Conservation (phyloP, 345 rosid genomes). For the Eucalyptus pumila region DNA sequence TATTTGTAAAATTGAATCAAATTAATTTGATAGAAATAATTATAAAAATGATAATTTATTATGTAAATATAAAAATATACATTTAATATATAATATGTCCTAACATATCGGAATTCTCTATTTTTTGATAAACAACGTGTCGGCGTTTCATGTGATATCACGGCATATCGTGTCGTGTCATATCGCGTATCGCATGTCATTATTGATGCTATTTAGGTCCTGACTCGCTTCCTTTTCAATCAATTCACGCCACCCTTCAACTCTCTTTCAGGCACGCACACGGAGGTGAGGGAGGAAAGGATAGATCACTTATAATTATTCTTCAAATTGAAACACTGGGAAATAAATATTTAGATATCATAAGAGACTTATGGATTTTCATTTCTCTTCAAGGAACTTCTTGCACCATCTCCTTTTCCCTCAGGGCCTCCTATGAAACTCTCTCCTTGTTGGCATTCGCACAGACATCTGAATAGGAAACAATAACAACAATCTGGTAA, state of each 20-base stretch:
- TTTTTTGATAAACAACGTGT: too few species aligned
- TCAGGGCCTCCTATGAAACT: neutral
- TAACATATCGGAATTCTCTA: too few species aligned
- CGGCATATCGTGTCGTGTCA: too few species aligned
- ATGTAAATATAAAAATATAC: too few species aligned
- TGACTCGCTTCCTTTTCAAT: neutral
- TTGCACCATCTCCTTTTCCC: neutral
- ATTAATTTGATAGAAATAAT: too few species aligned
- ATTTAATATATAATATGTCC: too few species aligned
- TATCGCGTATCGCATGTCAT: too few species aligned
- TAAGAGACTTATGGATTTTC: neutral
- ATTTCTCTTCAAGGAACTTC: neutral
- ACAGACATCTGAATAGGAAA: fast-evolving
- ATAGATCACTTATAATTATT: neutral
- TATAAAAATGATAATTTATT: too few species aligned
- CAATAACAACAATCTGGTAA: neutral
- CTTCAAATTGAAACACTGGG: neutral
- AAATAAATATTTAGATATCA: neutral
- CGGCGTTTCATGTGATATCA: too few species aligned
- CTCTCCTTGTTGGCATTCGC: neutral
- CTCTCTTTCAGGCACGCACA: neutral
- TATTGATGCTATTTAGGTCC: neutral
- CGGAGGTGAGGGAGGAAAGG: neutral
- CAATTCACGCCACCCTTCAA: neutral
- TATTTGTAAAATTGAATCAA: too few species aligned